A percentile compares a stretch with the other conserved stretches of the same genome.
Conservation (phyloP, 768 basidiomycete genomes). For the Boletus huronensis region DNA sequence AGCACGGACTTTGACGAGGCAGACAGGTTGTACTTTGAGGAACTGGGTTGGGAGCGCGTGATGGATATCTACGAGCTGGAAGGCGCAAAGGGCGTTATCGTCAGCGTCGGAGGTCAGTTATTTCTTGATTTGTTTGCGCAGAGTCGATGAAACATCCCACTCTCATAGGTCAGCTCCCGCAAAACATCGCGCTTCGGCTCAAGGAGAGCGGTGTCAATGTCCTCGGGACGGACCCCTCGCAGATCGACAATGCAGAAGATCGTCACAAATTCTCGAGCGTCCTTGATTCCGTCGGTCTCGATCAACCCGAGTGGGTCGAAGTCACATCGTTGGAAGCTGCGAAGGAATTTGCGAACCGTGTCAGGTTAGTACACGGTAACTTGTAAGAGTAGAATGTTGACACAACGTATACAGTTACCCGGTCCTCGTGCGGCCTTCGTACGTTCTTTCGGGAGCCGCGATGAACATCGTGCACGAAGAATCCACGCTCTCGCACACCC, state of each 20-base stretch:
- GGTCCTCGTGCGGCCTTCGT: conserved; percentile 96
- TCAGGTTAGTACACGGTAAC: conserved; percentile 43
- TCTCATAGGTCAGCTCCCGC: conserved; percentile 85
- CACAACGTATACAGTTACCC: conserved; percentile 63
- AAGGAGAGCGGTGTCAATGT: conserved; percentile 90
- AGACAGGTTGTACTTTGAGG: conserved; percentile 98
- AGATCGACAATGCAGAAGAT: conserved; percentile 97
- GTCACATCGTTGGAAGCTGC: conserved; percentile 86
- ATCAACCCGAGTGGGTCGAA: conserved; percentile 96
- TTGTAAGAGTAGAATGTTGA: background rate
- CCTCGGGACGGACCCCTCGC: conserved; percentile 91
- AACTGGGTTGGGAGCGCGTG: conserved; percentile 94
- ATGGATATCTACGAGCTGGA: conserved; percentile 99
- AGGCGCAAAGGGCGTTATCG: conserved; percentile 86
- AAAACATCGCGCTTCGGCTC: conserved; percentile 96
- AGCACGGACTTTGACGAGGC: conserved; percentile 99
- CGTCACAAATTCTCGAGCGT: conserved; percentile 99
- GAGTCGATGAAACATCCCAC: background rate
- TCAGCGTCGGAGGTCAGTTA: conserved; percentile 88
- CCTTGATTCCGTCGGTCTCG: conserved; percentile 90
- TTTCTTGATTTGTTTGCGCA: background rate
- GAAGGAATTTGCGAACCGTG: conserved; percentile 84
- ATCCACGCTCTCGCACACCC: conserved; percentile 81
- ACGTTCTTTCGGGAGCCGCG: conserved; percentile 96
- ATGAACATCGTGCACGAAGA: conserved; percentile 99